A percentile compares a stretch with the other conserved stretches of the same genome.
Evolutionary conservation across 768 basidiomycete genomes (phyloP).

Genomic region (Lepiota venenata): DNA sequence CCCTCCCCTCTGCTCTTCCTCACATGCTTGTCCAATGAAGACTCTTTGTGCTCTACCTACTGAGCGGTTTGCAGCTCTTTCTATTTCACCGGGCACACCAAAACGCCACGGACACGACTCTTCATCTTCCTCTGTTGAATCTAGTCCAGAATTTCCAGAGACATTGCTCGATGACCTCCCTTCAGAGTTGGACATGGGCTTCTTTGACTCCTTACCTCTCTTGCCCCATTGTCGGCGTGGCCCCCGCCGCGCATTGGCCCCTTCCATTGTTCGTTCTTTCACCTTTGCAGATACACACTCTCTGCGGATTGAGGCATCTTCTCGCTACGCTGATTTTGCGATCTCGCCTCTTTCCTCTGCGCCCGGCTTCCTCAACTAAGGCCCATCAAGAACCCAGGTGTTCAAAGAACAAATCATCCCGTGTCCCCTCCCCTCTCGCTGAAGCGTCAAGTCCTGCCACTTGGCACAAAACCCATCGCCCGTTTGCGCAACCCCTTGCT

Average conservation of each 20-base stretch:
- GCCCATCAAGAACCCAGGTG: too few relatives aligned
- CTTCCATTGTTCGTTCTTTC: constrained; percentile 37
- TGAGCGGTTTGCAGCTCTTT: constrained; percentile 49
- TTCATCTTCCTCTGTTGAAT: constrained; percentile 52
- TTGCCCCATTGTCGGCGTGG: constrained; percentile 24
- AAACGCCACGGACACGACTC: constrained; percentile 40
- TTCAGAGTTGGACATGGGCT: constrained; percentile 34
- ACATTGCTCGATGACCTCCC: constrained; percentile 36
- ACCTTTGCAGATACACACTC: constrained; percentile 39
- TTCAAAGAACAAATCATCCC: too few relatives aligned
- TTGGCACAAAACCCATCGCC: constrained; percentile 16
- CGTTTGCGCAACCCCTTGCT: constrained; percentile 1
- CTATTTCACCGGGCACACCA: constrained; percentile 53
- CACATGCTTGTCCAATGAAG: constrained; percentile 21
- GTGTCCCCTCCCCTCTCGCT: neutral
- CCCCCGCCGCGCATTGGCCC: constrained; percentile 27
- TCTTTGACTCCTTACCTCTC: constrained; percentile 29
- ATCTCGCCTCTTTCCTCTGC: constrained; percentile 43
- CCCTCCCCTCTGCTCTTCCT: constrained; percentile 12
- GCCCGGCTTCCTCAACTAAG: constrained; percentile 48
- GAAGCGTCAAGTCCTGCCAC: constrained; percentile 12
- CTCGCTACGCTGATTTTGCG: constrained; percentile 33
- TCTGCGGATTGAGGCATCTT: constrained; percentile 28
- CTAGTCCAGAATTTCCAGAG: constrained; percentile 47
- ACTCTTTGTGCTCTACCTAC: constrained; percentile 30